Percentiles rank a stretch among this genome's conserved stretches.
These are phyloP conservation scores for Suillus spraguei DNA, from an alignment of 768 basidiomycete genomes.

Conservation along the genomic window DNA sequence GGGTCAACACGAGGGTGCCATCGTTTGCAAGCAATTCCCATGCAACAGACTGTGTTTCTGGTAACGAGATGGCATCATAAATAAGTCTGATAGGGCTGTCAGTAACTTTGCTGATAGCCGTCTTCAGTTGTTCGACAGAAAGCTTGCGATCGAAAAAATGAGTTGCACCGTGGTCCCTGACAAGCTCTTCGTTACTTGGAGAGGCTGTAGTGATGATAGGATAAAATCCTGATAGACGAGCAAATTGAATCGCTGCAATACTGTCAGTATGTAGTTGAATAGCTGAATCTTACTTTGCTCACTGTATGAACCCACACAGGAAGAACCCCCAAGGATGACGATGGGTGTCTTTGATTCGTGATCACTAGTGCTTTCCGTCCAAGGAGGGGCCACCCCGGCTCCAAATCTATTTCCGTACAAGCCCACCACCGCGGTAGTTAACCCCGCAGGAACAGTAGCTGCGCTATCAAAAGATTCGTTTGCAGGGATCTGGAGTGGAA, in stretches of 20 bases:
- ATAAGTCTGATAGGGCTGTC: conserved; percentile 23
- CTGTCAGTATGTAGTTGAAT: conserved; percentile 10
- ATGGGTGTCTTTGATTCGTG: conserved; percentile 47
- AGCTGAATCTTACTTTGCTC: conserved; percentile 15
- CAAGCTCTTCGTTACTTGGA: conserved; percentile 27
- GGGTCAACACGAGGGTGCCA: conserved; percentile 36
- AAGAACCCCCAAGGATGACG: conserved; percentile 50
- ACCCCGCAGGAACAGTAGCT: conserved; percentile 47
- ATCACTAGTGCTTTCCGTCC: conserved; percentile 32
- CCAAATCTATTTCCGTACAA: conserved; percentile 44
- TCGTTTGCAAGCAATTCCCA: conserved; percentile 34
- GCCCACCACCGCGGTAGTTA: conserved; percentile 49
- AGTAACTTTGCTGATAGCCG: conserved; percentile 31
- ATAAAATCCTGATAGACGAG: conserved; percentile 41
- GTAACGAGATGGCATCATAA: too few species aligned
- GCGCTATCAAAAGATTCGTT: conserved; percentile 47
- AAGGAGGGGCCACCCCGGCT: conserved; percentile 40
- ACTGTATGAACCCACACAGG: conserved; percentile 52
- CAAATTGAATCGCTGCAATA: conserved; percentile 40
- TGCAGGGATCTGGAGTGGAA: conserved; percentile 41
- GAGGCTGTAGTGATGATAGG: conserved; percentile 45
- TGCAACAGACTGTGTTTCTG: conserved; percentile 22
- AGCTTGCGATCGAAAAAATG: conserved; percentile 39
- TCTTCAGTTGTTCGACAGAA: conserved; percentile 19
- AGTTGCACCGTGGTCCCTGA: conserved; percentile 43